phyloP scores from a whole-genome alignment of 108 stramenopile genomes.

The Phaeodactylum tricornutum region DNA sequence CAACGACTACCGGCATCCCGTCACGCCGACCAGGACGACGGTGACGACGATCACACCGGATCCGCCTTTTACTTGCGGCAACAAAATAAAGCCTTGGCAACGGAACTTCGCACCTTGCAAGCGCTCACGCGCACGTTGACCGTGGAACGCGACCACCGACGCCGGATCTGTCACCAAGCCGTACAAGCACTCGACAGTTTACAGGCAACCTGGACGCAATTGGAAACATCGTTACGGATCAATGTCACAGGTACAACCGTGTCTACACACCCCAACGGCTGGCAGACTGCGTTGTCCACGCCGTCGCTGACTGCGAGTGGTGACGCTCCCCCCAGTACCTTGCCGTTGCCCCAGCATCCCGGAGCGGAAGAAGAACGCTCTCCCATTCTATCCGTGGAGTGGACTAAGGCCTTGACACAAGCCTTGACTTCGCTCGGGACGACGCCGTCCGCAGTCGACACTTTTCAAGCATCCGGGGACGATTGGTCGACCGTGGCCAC shows the following conservation, averaged over 20 bases:
- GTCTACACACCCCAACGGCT: no score
- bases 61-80: conserved; percentile 59
- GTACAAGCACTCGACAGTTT: conserved; percentile 23
- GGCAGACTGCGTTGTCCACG: no score
- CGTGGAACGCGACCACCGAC: conserved; percentile 55
- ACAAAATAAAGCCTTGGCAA: conserved; percentile 66
- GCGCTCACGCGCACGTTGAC: conserved; percentile 38
- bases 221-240: conserved; percentile 45
- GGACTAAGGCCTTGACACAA: conserved; percentile 3
- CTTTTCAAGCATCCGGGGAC: background rate
- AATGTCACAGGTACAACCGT: no score
- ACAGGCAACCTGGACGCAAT: conserved; percentile 28
- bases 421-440: conserved; percentile 4
- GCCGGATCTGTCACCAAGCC: conserved; percentile 47
- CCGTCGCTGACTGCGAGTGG: no score
- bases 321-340: no score
- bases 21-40: background rate
- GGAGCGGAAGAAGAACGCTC: no score
- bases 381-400: no score
- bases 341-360: no score
- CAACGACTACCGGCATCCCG: no score
- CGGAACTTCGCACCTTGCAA: conserved; percentile 52
- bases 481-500: conserved; percentile 3
- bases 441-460: background rate
- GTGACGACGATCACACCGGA: background rate